A percentile compares a stretch with the other conserved stretches of the same genome.
These are phyloP conservation scores for Nitzschia inconspicua DNA, from an alignment of 108 stramenopile species.

Conservation along the genomic window DNA sequence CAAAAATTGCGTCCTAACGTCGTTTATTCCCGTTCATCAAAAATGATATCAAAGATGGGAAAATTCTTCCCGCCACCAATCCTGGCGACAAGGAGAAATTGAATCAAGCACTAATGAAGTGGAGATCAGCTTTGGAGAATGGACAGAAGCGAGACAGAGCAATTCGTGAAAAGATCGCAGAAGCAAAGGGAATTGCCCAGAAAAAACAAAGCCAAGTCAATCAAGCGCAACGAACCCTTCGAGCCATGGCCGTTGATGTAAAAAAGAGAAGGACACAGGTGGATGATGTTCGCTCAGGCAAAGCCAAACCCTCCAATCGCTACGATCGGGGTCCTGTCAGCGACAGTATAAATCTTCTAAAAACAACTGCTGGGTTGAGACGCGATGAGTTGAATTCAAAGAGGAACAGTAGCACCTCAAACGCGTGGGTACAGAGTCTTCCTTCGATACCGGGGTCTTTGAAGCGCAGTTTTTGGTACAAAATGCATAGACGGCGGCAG, in stretches of 20 bases:
- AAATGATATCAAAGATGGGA: conserved; percentile 36
- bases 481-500: conserved; percentile 47
- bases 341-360: conserved; percentile 31
- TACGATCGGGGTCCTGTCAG: no score
- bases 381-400: conserved; percentile 42
- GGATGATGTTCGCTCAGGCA: background rate
- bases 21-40: no score
- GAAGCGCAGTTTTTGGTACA: conserved; percentile 45
- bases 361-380: conserved; percentile 34
- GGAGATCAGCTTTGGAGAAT: conserved; percentile 22
- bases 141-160: conserved; percentile 22
- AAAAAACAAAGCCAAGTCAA: conserved; percentile 4
- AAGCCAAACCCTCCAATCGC: conserved; percentile 14
- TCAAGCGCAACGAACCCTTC: conserved; percentile 16
- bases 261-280: conserved; percentile 19
- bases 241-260: conserved; percentile 2
- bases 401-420: conserved; percentile 26
- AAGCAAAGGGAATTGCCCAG: conserved; percentile 19
- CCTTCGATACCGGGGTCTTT: conserved; percentile 33
- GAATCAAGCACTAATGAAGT: conserved; percentile 10
- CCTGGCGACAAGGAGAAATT: conserved; percentile 38
- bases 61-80: conserved; percentile 21
- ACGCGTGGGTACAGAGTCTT: conserved; percentile 35
- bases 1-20: no score
- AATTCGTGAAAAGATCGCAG: conserved; percentile 7